phyloP scores from a whole-genome alignment of 169 alveolate genomes.

The Plasmodium gonderi region DNA sequence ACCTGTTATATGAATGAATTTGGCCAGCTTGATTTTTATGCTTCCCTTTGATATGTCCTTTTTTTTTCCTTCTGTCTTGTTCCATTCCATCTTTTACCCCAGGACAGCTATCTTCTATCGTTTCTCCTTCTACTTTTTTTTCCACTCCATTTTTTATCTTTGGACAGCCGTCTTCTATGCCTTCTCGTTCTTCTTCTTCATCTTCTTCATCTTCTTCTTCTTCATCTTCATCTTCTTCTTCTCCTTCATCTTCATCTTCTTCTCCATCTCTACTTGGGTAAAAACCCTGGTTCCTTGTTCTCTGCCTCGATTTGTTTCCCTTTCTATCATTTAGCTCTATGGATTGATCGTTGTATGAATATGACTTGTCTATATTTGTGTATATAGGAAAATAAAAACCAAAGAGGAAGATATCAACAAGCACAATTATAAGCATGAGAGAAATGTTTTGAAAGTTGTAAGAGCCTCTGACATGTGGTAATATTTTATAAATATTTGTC shows the following conservation, averaged over 20 bases:
- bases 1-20: not conserved
- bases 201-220: not conserved
- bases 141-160: too few species aligned
- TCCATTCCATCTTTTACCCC: too few species aligned
- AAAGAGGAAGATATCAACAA: slow-evolving; percentile 11
- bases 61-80: not conserved
- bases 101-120: too few species aligned
- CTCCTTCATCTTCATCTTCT: too few species aligned
- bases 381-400: slow-evolving; percentile 67
- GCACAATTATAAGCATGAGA: slow-evolving; percentile 19
- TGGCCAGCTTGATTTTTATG: not conserved
- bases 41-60: not conserved
- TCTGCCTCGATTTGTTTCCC: not conserved
- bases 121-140: too few species aligned
- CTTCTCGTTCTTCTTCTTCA: not conserved
- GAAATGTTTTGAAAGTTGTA: slow-evolving; percentile 12
- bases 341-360: not conserved
- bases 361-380: slow-evolving; percentile 52
- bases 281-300: too few species aligned
- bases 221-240: not conserved
- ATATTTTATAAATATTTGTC: slow-evolving; percentile 34
- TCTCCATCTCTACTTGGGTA: too few species aligned
- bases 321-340: not conserved
- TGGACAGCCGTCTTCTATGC: not conserved
- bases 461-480: not conserved